These are phyloP conservation scores for Ceratobasidium theobromae DNA, from an alignment of 1,284 basidiomycete genomes.

Conservation along the genomic window DNA sequence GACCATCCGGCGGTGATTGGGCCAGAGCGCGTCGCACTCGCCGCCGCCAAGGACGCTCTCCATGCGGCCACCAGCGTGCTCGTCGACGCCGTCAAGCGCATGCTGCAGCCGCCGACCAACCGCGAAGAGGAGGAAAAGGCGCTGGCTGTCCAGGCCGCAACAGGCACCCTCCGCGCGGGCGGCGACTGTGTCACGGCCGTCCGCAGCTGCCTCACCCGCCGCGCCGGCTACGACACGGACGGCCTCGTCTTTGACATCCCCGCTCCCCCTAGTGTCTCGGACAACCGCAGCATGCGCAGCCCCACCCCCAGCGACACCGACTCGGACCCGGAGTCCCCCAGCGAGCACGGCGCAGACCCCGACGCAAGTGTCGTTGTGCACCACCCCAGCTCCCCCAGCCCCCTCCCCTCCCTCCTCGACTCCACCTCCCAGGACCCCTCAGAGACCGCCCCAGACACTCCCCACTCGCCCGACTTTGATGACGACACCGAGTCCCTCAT, in stretches of 20 bases:
- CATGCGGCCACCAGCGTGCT: constrained; percentile 85
- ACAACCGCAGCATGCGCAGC: constrained; percentile 10
- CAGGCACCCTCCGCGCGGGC: constrained; percentile 81
- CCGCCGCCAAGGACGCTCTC: constrained; percentile 74
- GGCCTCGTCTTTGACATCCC: constrained; percentile 12
- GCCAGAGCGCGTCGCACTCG: constrained; percentile 58
- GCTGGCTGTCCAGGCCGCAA: constrained; percentile 76
- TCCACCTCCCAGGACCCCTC: no score
- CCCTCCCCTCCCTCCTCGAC: no score
- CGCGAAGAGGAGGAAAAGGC: constrained; percentile 82
- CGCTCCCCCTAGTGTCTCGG: constrained; percentile 10
- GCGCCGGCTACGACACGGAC: constrained; percentile 55
- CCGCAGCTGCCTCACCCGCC: constrained; percentile 70
- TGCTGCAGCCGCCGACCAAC: constrained; percentile 48
- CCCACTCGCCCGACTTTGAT: background rate
- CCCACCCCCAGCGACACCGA: constrained; percentile 10
- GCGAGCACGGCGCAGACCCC: no score
- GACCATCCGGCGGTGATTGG: constrained; percentile 63
- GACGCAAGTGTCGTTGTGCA: no score
- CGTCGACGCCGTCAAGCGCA: constrained; percentile 74
- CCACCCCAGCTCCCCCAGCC: no score
- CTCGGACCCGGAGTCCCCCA: no score
- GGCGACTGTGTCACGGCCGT: constrained; percentile 86
- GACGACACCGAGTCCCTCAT: constrained; percentile 16
- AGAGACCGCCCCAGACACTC: no score